These are phyloP conservation scores for Rhizopus sp. DNA, from an alignment of 371 early-diverging fungal genomes.

Conservation along the genomic window DNA sequence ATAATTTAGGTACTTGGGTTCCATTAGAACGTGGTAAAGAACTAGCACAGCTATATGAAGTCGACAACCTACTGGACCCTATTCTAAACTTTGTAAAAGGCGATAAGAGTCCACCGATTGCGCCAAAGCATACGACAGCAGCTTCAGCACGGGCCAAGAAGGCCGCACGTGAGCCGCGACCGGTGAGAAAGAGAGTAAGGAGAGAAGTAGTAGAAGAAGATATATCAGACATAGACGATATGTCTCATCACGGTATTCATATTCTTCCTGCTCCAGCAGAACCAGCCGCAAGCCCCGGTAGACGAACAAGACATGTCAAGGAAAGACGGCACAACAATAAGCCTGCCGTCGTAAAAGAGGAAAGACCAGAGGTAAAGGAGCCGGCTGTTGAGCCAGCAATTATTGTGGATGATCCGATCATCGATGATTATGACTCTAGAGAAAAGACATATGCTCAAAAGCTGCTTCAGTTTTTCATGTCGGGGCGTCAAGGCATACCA, in stretches of 20 bases:
- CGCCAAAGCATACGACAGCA: constrained; percentile 56
- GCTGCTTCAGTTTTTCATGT: constrained; percentile 62
- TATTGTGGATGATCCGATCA: neutral
- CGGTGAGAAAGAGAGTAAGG: constrained; percentile 33
- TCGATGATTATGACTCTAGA: constrained; percentile 14
- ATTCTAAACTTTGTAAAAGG: constrained; percentile 41
- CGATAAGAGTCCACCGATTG: constrained; percentile 44
- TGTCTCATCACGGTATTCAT: neutral
- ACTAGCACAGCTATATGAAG: constrained; percentile 58
- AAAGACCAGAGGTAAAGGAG: neutral
- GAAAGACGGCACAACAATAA: constrained; percentile 2
- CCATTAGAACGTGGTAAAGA: constrained; percentile 81
- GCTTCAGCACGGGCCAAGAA: constrained; percentile 27
- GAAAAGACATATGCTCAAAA: constrained; percentile 40
- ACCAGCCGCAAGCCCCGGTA: neutral
- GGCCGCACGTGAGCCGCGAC: constrained; percentile 1
- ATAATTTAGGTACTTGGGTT: constrained; percentile 65
- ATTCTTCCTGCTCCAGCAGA: neutral
- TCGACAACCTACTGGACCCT: constrained; percentile 41
- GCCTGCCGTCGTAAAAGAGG: constrained; percentile 4
- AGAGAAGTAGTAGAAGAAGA: constrained; percentile 30
- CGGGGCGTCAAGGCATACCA: constrained; percentile 55
- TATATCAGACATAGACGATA: constrained; percentile 4
- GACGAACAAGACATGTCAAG: constrained; percentile 2
- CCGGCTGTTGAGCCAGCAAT: neutral